Evolutionary conservation across 2,329 filamentous ascomycete genomes (phyloP), one percentile per base, ranked within the genome.

Genomic region (Paecilomyces formosus): DNA sequence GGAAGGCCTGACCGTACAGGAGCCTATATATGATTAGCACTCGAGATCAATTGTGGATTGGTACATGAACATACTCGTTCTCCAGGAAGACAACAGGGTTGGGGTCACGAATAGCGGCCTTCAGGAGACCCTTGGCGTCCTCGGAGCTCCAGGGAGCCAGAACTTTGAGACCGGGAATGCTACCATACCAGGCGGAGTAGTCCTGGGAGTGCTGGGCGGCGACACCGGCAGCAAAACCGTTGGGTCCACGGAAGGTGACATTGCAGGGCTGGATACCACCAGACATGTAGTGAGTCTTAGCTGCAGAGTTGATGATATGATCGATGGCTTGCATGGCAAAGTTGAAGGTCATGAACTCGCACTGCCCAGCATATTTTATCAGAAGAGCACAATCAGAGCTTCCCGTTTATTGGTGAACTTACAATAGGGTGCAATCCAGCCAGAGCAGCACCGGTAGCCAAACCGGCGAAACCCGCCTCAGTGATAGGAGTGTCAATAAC

Each of bases 321-420:
- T 99, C 94, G 78, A 99, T 99, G 75, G 94, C 91, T 82, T 99
- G 94, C 94, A 99, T 99, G 78, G 94, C 93, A 76, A 97, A 97
- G 86, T 99, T 99, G 87, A 96, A 97, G 72, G 94, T 99, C 94
- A 99, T 99, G 85, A 99, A 99, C 82, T 99, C 94, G 85, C 89
- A 94, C 90, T 94, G 63, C 3, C 21, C 49, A 18, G 45, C 45
- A 52, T 55, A 3, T 57, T 52, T 24, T 52, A 53, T 62, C 59
- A 61, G 64, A 45, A 31, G 7, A 26, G 13, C 12, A 49, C 30
- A 8, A 26, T 8, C n/a, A 28, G 26, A 30, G 39, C 13, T 28
- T 21, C 22, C 18, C 1, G 9, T 55, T 31, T 53, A 50, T 51
- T 51, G 61, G 26, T 57, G 54, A 35, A 85, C 90, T 82, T 82